These are phyloP conservation scores for Penicillium herquei DNA, from an alignment of 495 filamentous ascomycete genomes.

Conservation along the genomic window DNA sequence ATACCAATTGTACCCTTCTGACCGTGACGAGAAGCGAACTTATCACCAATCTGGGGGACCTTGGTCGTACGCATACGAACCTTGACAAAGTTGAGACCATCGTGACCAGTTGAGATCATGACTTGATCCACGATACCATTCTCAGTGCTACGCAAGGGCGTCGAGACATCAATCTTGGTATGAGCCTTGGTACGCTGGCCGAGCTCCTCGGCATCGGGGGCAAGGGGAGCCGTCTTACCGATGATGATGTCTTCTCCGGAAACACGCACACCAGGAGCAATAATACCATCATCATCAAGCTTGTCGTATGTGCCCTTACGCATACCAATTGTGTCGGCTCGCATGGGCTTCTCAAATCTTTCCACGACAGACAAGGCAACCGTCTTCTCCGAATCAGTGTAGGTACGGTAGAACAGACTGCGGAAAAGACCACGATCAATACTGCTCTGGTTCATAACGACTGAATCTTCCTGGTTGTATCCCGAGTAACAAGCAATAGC, in stretches of 20 bases:
- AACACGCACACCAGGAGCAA: slow-evolving; percentile 88
- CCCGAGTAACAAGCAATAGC: slow-evolving; percentile 96
- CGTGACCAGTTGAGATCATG: slow-evolving; percentile 80
- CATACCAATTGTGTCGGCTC: slow-evolving; percentile 81
- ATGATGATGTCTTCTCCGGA: slow-evolving; percentile 99
- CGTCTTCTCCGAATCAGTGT: slow-evolving; percentile 92
- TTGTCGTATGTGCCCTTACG: slow-evolving; percentile 98
- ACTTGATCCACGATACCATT: slow-evolving; percentile 96
- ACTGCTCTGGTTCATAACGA: slow-evolving; percentile 99
- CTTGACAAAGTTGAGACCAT: slow-evolving; percentile 89
- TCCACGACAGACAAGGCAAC: slow-evolving; percentile 88
- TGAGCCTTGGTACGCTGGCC: slow-evolving; percentile 87
- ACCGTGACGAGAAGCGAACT: slow-evolving; percentile 98
- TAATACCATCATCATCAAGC: slow-evolving; percentile 90
- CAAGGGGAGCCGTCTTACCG: slow-evolving; percentile 93
- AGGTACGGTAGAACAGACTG: slow-evolving; percentile 95
- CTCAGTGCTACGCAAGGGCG: slow-evolving; percentile 90
- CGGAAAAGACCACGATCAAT: slow-evolving; percentile 97
- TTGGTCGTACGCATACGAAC: slow-evolving; percentile 97
- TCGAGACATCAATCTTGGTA: slow-evolving; percentile 91
- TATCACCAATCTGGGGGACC: slow-evolving; percentile 97
- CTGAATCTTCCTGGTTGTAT: slow-evolving; percentile 99
- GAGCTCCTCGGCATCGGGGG: slow-evolving; percentile 87
- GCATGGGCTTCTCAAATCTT: slow-evolving; percentile 88
- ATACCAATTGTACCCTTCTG: slow-evolving; percentile 99